These are phyloP conservation scores for Coniferiporia sulphurascens DNA, from an alignment of 1,284 basidiomycete species.

Conservation along the genomic window DNA sequence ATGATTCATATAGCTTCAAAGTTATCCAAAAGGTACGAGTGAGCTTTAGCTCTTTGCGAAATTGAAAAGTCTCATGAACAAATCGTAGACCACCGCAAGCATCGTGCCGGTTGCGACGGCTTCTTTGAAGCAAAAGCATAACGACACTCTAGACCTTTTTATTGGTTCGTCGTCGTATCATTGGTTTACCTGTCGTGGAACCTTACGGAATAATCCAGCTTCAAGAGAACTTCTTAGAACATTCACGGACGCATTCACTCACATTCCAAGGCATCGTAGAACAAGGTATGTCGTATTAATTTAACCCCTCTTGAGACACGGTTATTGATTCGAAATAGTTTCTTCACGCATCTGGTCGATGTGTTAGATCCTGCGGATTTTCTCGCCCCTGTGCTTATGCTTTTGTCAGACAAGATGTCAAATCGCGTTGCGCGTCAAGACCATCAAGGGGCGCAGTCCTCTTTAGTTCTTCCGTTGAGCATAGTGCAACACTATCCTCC, in stretches of 20 bases:
- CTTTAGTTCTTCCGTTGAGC: constrained; percentile 63
- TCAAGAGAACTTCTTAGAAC: constrained; percentile 77
- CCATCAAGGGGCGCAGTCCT: constrained; percentile 50
- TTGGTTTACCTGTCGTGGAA: neutral
- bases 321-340: constrained; percentile 41
- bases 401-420: constrained; percentile 77
- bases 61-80: neutral
- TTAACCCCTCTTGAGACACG: neutral
- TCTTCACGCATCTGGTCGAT: constrained; percentile 89
- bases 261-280: constrained; percentile 84
- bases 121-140: constrained; percentile 58
- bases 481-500: constrained; percentile 57
- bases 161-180: constrained; percentile 32
- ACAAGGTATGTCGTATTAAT: constrained; percentile 52
- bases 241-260: constrained; percentile 84
- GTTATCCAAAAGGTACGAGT: constrained; percentile 83
- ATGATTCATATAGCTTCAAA: constrained; percentile 92
- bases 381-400: constrained; percentile 79
- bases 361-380: constrained; percentile 82
- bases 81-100: constrained; percentile 75
- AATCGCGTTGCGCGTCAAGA: constrained; percentile 69
- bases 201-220: constrained; percentile 19
- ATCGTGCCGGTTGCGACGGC: constrained; percentile 92
- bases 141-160: constrained; percentile 54
- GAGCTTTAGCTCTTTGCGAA: no score